Evolutionary conservation across 192 early-diverging fungal genomes (phyloP), one percentile per base, ranked within the genome.

Genomic region (Pilaira anomala): DNA sequence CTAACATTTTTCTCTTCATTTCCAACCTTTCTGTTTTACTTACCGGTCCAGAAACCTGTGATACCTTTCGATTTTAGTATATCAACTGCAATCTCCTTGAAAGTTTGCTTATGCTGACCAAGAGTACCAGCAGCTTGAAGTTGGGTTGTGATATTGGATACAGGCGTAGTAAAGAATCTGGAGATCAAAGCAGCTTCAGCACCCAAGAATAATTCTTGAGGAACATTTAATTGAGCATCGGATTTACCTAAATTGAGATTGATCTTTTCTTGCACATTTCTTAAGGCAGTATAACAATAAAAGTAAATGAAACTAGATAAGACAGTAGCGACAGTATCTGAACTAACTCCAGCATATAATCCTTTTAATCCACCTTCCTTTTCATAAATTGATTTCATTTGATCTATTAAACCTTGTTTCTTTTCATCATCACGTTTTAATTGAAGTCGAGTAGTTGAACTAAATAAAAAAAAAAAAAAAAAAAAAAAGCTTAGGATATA

Each of bases 231-330:
- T 29, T 73, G 55, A 3, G 56, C 53, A 16, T 71, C 66, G 6
- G 72, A 68, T n/a, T 71, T 62, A 19, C 71, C 71, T 48, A 49
- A 21, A 7, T 44, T 60, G 29, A 9, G 45, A 14, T 77, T 75
- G 18, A 74, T 49, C 25, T 67, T 69, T 41, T 81, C 79, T 25
- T 81, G 77, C 3, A 73, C 39, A 28, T 81, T 72, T 19, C 79
- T 60, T 2, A 81, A 48, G 0, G 74, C 65, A 40, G 75, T 76
- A 54, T 81, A 81, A 49, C 77, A 75, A 56, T 81, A 81, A 56
- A 76, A 78, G 44, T 78, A 81, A 13, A 78, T 75, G 58, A 81
- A 81, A 49, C 73, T 81, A 1, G 79, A 81, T 11, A 70, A 48
- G n/a, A 81, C 41, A 6, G 79, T 78, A 6, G 79, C 79, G 12